Evolutionary conservation across 768 basidiomycete genomes (phyloP).

Genomic region (Pholiota molesta): DNA sequence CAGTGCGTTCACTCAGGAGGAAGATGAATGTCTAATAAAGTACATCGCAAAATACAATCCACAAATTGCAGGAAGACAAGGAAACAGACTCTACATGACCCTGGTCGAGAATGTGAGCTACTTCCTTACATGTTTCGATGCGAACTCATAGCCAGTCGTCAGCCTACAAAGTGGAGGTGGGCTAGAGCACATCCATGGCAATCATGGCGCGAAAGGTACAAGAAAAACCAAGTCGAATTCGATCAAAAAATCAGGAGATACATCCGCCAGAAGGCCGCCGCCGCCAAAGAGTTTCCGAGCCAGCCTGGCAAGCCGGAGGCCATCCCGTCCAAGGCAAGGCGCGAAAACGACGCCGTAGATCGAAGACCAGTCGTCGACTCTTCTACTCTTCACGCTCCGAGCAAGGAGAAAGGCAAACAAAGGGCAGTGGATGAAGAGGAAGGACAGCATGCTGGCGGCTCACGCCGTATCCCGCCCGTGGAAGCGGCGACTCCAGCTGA

Average conservation of each 20-base stretch:
- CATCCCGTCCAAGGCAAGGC: neutral
- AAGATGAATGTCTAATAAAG: conserved; percentile 21
- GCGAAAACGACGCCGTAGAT: neutral
- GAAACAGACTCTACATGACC: conserved; percentile 44
- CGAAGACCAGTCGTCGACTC: no score
- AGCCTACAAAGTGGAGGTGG: conserved; percentile 62
- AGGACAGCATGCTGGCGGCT: no score
- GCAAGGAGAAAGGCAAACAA: no score
- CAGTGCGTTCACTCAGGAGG: conserved; percentile 17
- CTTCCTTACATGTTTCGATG: neutral
- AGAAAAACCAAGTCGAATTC: conserved; percentile 43
- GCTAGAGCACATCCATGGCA: conserved; percentile 52
- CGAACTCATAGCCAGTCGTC: neutral
- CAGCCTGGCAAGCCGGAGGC: neutral
- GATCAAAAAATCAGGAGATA: conserved; percentile 39
- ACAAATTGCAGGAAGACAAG: conserved; percentile 40
- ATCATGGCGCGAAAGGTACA: conserved; percentile 68
- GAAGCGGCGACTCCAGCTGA: neutral
- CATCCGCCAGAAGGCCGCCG: conserved; percentile 16
- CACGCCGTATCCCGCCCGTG: no score
- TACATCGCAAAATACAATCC: conserved; percentile 52
- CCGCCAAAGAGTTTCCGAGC: conserved; percentile 6
- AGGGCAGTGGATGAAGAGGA: no score
- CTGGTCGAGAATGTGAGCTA: conserved; percentile 48
- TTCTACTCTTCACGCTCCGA: no score